Conservation (phyloP, 805 yeast genomes). For the Yarrowia porcina region DNA sequence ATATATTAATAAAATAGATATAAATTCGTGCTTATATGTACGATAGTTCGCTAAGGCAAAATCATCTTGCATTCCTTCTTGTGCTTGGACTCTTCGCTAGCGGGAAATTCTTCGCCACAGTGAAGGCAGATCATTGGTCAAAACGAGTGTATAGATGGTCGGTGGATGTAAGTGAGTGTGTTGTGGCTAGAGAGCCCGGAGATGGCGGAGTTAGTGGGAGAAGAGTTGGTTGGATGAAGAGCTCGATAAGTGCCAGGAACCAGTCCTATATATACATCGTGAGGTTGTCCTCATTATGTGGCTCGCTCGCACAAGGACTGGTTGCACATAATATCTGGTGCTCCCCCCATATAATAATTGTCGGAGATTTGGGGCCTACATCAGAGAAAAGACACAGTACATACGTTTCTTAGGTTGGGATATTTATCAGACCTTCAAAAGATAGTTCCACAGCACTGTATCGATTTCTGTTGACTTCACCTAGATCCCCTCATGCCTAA, state of each 20-base stretch:
- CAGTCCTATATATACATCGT: neutral
- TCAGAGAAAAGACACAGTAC: no score
- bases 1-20: neutral
- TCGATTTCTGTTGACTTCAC: no score
- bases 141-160: neutral
- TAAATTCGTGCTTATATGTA: neutral
- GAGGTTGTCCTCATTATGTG: neutral
- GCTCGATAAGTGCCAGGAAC: neutral
- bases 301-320: neutral
- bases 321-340: neutral
- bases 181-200: constrained; percentile 5
- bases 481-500: no score
- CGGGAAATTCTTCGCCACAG: constrained; percentile 18
- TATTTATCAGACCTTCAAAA: no score
- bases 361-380: neutral
- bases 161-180: neutral
- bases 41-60: neutral
- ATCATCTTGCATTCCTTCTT: constrained; percentile 17
- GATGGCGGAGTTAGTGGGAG: neutral
- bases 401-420: no score
- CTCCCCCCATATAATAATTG: neutral
- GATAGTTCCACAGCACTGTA: no score
- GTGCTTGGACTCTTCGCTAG: neutral
- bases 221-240: neutral
- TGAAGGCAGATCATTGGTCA: constrained; percentile 4